Base-by-base conservation (phyloP, 139 green algal genomes). In the Chlamydomonas urium region DNA sequence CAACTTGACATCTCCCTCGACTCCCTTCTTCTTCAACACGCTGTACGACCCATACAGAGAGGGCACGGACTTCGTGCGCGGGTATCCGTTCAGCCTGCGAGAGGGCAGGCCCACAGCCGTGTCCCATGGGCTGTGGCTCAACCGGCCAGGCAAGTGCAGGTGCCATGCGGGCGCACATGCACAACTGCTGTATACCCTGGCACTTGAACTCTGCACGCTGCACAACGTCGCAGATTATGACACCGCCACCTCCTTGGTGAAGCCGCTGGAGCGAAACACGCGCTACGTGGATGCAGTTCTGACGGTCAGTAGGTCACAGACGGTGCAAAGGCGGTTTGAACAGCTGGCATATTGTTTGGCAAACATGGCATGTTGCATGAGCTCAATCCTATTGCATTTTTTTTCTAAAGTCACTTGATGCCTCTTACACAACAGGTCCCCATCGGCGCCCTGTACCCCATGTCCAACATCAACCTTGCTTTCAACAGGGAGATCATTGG, bases 1-100 rank as follows among this genome's bases (percentile, higher is more conserved):
- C 23, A 96, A 96, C 75, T 77, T 96, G 57, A 76, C 89, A 24
- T 83, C 75, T 4, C 90, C 90, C n/a, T 90, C 91, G 32, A 96
- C 91, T 1, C 91, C 91, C 4, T 87, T 86, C 76, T 96, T 94
- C 79, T 96, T 96, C 88, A 96, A 96, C 81, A 96, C 91, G 1
- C 79, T 96, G 62, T 96, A 96, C 78, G 90, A 96, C 66, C 90
- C 90, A 3, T 96, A 88, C 78, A 56, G 73, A 3, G 65, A 75
- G 35, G 90, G 90, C 0, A 58, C 85, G n/a, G 90, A 95, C 81
- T 95, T 95, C 75, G 86, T 91, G 2, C 79, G 86, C 3, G 84
- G 84, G 23, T 88, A 88, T 68, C 84, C 84, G 10, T 89, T 89
- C 75, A 86, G 47, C 75, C 76, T 93, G 74, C 76, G 90, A 17